Evolutionary conservation across 305 asterid species (phyloP).

Genomic region (Fraxinus dipetala): DNA sequence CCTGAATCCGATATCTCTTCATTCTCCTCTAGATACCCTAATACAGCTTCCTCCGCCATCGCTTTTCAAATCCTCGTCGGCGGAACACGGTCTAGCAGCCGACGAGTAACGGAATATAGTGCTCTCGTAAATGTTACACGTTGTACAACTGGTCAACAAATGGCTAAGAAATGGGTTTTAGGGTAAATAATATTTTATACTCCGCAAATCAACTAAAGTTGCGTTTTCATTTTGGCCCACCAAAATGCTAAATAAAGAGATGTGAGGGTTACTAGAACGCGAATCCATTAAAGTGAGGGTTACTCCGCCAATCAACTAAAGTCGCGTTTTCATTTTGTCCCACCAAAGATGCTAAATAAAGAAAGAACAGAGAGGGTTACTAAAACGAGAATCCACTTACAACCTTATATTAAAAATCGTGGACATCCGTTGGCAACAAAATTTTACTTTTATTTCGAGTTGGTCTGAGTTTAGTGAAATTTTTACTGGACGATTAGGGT

Average conservation of each 20-base stretch:
- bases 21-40: slow-evolving; percentile 56
- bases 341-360: not conserved
- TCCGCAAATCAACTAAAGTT: not conserved
- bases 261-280: too few relatives aligned
- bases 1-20: slow-evolving; percentile 72
- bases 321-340: not conserved
- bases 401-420: not conserved
- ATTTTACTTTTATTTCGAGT: too few relatives aligned
- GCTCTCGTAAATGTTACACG: not conserved
- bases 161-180: not conserved
- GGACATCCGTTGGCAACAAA: too few relatives aligned
- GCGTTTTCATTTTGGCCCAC: not conserved
- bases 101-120: not conserved
- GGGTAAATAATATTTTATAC: not conserved
- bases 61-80: slow-evolving; percentile 3
- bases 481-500: not conserved
- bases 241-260: too few relatives aligned
- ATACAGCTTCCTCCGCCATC: slow-evolving; percentile 85
- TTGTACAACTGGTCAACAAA: not conserved
- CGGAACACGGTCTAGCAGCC: not conserved
- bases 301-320: not conserved
- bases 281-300: too few relatives aligned
- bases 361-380: too few relatives aligned
- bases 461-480: not conserved
- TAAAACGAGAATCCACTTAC: too few relatives aligned